Evolutionary conservation across 139 green algal species (phyloP).

Genomic region (Mesostigma viride): DNA sequence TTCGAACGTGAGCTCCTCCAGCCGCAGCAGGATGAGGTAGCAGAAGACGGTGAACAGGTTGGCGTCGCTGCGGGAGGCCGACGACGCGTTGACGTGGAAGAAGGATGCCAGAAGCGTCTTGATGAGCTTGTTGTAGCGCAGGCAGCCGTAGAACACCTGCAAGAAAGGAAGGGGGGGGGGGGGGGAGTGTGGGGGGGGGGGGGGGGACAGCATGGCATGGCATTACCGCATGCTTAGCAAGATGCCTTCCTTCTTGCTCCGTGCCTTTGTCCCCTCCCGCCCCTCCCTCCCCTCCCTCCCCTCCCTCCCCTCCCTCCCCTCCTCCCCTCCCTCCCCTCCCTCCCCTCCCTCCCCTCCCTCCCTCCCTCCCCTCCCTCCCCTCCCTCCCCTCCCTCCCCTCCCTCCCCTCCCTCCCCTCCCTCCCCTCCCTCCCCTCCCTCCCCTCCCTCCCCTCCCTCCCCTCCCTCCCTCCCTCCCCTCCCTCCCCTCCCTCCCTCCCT

Average conservation of each 20-base stretch:
- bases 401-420: no score
- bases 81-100: no score
- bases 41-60: slow-evolving; percentile 16
- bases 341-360: no score
- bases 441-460: no score
- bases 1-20: slow-evolving; percentile 20
- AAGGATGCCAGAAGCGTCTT: neutral
- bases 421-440: no score
- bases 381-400: no score
- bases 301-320: neutral
- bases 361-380: no score
- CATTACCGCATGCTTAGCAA: neutral
- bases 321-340: no score
- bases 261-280: neutral
- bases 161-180: no score
- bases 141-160: slow-evolving; percentile 4
- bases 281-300: neutral
- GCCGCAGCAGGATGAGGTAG: slow-evolving; percentile 19
- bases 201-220: neutral
- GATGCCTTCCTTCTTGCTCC: neutral
- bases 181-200: no score
- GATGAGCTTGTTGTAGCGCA: slow-evolving; percentile 17
- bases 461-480: no score
- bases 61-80: slow-evolving; percentile 20
- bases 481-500: no score